Percentiles rank a stretch among this genome's conserved stretches.
Evolutionary conservation across 1,139 yeast genomes (phyloP).

Genomic region (Debaryomyces psychrophilus): DNA sequence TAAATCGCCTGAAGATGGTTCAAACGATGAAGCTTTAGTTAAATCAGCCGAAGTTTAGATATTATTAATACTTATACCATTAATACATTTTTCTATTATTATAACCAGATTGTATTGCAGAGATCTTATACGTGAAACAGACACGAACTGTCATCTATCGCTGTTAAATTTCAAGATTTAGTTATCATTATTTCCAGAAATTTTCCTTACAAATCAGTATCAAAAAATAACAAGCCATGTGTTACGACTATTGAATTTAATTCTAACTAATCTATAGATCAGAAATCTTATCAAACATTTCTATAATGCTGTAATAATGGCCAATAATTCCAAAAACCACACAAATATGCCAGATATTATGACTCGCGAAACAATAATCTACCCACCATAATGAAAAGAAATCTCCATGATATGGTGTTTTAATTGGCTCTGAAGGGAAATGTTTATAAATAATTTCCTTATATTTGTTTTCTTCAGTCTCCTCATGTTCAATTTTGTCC

Average conservation of each 20-base stretch:
- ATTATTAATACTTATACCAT: background rate
- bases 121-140: too few species aligned
- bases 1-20: slow-evolving; percentile 11
- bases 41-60: slow-evolving; percentile 10
- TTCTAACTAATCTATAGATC: background rate
- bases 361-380: slow-evolving; percentile 74
- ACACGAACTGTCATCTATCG: too few species aligned
- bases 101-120: too few species aligned
- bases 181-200: too few species aligned
- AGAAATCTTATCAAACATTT: slow-evolving; percentile 57
- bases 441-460: slow-evolving; percentile 50
- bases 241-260: background rate
- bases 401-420: slow-evolving; percentile 46
- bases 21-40: slow-evolving; percentile 7
- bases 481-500: slow-evolving; percentile 14
- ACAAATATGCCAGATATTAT: slow-evolving; percentile 91
- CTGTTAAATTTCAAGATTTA: too few species aligned
- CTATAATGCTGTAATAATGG: slow-evolving; percentile 76
- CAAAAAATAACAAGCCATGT: too few species aligned
- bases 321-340: slow-evolving; percentile 87
- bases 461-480: slow-evolving; percentile 28
- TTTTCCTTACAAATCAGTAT: too few species aligned
- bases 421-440: slow-evolving; percentile 54
- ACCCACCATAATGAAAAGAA: slow-evolving; percentile 84
- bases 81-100: slow-evolving; percentile 6